Conservation (phyloP, 768 basidiomycete genomes). For the Macrolepiota fuliginosa region DNA sequence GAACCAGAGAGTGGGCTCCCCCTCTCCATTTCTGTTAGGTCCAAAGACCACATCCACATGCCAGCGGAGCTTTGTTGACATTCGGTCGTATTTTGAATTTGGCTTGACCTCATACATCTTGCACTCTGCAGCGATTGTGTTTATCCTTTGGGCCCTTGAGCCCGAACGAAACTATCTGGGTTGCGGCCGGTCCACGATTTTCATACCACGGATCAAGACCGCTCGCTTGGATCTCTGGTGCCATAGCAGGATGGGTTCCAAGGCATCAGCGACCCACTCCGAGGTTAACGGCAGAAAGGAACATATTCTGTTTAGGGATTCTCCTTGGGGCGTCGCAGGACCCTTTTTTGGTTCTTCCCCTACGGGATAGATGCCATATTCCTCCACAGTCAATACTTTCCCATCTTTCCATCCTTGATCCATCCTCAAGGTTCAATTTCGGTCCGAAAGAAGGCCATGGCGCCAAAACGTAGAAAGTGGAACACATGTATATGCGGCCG, state of each 20-base stretch:
- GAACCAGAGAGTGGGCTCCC: background rate
- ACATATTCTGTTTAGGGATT: background rate
- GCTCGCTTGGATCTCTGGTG: background rate
- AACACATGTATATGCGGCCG: background rate
- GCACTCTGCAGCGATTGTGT: background rate
- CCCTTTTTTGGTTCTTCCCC: background rate
- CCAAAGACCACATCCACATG: background rate
- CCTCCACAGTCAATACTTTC: background rate
- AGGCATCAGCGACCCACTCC: background rate
- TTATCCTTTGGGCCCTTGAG: background rate
- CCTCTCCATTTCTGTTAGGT: background rate
- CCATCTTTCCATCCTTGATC: background rate
- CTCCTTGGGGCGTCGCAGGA: background rate
- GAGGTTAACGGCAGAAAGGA: constrained; percentile 5
- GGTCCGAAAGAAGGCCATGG: background rate
- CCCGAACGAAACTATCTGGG: too few relatives aligned
- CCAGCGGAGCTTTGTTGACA: background rate
- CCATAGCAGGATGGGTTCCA: background rate
- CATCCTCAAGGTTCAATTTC: background rate
- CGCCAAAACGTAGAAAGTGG: background rate
- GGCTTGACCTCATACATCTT: background rate
- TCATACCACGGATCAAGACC: background rate
- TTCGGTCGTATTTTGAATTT: background rate
- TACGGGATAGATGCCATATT: background rate
- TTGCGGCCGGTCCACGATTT: too few relatives aligned